Base-by-base conservation (phyloP, 1,284 basidiomycete genomes). In the Pseudozyma thailandica region DNA sequence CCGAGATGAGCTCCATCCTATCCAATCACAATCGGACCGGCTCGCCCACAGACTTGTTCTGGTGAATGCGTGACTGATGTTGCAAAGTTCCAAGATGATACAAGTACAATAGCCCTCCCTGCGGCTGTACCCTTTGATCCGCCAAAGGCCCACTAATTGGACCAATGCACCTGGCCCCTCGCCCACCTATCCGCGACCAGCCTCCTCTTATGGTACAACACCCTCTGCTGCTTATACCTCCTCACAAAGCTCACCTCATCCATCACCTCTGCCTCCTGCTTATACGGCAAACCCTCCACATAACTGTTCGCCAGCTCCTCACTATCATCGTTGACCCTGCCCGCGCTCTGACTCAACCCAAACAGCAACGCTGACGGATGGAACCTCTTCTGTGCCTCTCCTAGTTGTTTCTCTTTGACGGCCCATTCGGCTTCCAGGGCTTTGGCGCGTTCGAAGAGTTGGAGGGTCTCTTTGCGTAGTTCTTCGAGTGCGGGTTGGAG, bases 271-370 rank as follows among this genome's bases (percentile, higher is more conserved):
- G 48, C 53, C 1, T 69, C 72, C 18, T 44, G 51, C 10, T 70
- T 57, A 26, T 76, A 63, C 1, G 75, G 48, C 6, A 79, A 31
- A 2, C 72, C 75, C 48, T 82, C 78, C 25, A 81, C 77, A 52
- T 68, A 82, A 15, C 78, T 76, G 37, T 74, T 79, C 15, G 79
- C 80, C n/a, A 82, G 38, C 4, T 63, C 50, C 30, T 82, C 80
- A 9, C 70, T 75, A 20, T 57, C 44, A 38, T 81, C 76, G 62
- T 80, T 74, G 25, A 77, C 44, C 31, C 61, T 60, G 35, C 63
- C 45, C 3, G 75, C 72, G 10, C 53, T 56, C 27, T 80, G 73
- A 6, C 64, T 66, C 15, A 82, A 41, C 21, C 30, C 53, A 42
- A 76, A 69, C 23, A 71, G 71, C 38, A 82, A 43, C 7, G 79